These are phyloP conservation scores for Anisodus acutangulus DNA, from an alignment of 257 asterid genomes.

Conservation along the genomic window DNA sequence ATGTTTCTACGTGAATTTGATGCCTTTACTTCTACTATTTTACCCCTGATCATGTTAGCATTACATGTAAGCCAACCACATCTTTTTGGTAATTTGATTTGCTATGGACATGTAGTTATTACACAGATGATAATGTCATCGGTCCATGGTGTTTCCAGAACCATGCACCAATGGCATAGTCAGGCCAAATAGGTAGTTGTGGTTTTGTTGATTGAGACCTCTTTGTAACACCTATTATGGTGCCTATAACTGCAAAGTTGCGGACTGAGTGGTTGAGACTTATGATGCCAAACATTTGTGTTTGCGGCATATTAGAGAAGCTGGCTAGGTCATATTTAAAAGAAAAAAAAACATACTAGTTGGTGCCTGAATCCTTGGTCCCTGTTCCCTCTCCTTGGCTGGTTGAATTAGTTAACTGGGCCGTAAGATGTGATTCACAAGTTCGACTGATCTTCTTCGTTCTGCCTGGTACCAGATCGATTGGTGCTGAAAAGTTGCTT, in stretches of 20 bases:
- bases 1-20: not conserved
- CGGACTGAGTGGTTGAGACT: not conserved
- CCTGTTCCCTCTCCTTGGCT: not conserved
- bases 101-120: not conserved
- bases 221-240: not conserved
- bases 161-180: not conserved
- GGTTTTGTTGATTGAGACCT: not conserved
- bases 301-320: not conserved
- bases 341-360: not conserved
- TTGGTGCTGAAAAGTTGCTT: not conserved
- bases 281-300: not conserved
- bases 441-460: not conserved
- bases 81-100: not conserved
- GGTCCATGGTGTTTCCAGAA: not conserved
- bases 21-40: not conserved
- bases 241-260: not conserved
- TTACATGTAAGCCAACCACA: not conserved
- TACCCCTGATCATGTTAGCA: not conserved
- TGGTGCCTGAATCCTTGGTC: conserved; percentile 5
- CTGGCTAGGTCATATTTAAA: not conserved
- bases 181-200: not conserved
- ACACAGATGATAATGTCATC: not conserved
- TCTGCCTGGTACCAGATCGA: not conserved
- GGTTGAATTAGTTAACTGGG: not conserved
- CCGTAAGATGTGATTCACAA: conserved; percentile 3